These are phyloP conservation scores for Diaporthe ampelina DNA, from an alignment of 2,329 filamentous ascomycete genomes.

Conservation along the genomic window DNA sequence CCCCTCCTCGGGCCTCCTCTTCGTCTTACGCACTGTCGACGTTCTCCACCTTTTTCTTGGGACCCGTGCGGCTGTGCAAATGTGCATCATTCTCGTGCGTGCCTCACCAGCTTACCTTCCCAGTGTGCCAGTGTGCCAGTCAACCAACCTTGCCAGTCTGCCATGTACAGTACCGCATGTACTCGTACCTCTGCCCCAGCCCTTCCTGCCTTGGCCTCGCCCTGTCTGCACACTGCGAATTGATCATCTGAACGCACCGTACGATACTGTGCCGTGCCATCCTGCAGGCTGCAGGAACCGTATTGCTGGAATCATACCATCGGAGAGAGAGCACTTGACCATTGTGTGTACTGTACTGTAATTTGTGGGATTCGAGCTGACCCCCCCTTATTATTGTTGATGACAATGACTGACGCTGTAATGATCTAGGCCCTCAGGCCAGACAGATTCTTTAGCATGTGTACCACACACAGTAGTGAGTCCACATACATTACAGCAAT, in stretches of 20 bases:
- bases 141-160: background rate
- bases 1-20: background rate
- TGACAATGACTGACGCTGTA: background rate
- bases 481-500: background rate
- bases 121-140: background rate
- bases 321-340: background rate
- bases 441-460: background rate
- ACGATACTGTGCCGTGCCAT: conserved; percentile 1
- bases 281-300: conserved; percentile 26
- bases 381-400: background rate
- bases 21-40: conserved; percentile 1
- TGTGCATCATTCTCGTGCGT: conserved; percentile 22
- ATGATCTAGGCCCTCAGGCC: background rate
- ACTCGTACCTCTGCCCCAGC: background rate
- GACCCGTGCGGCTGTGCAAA: conserved; percentile 27
- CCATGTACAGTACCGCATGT: background rate
- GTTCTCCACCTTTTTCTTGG: conserved; percentile 9
- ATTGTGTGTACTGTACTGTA: background rate
- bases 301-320: conserved; percentile 25
- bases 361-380: background rate
- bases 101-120: background rate
- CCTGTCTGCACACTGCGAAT: background rate
- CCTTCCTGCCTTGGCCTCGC: background rate
- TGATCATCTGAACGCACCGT: background rate
- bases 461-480: background rate